Evolutionary conservation across 2,329 filamentous ascomycete species (phyloP).

Genomic region (Trichoderma koningiopsis): DNA sequence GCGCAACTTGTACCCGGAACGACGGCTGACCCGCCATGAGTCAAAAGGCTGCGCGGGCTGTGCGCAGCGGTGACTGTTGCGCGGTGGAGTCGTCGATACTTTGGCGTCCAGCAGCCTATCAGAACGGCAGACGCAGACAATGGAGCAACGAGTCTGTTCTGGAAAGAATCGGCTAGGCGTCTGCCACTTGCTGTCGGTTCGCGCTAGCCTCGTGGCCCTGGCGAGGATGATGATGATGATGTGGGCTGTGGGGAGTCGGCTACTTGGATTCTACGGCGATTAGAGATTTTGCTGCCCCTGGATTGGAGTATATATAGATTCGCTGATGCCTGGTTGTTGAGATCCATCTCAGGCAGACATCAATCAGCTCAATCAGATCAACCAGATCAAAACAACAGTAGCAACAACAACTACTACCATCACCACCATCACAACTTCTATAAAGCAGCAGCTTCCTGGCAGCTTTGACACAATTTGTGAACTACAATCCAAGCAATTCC

Average conservation of each 20-base stretch:
- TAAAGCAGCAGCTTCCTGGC: conserved; percentile 1
- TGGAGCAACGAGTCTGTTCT: neutral
- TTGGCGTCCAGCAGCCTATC: neutral
- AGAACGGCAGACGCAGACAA: neutral
- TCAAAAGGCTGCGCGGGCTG: conserved; percentile 3
- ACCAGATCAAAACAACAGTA: neutral
- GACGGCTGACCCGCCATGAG: conserved; percentile 12
- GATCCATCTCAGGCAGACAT: conserved; percentile 21
- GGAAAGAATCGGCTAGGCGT: neutral
- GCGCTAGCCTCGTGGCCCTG: conserved; percentile 15
- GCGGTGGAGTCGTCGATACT: neutral
- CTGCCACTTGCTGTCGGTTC: no score
- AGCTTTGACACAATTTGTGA: neutral
- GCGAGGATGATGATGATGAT: conserved; percentile 4
- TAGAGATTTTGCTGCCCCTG: neutral
- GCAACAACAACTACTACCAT: neutral
- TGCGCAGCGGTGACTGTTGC: conserved; percentile 1
- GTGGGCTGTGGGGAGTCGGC: conserved; percentile 1
- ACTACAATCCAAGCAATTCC: neutral
- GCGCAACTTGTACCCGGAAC: conserved; percentile 6
- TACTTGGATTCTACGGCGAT: neutral
- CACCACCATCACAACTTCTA: neutral
- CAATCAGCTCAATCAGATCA: neutral
- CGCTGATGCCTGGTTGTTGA: conserved; percentile 19
- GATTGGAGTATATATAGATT: conserved; percentile 22